Conservation (phyloP, 495 filamentous ascomycete species). For the Penicillium paxilli region DNA sequence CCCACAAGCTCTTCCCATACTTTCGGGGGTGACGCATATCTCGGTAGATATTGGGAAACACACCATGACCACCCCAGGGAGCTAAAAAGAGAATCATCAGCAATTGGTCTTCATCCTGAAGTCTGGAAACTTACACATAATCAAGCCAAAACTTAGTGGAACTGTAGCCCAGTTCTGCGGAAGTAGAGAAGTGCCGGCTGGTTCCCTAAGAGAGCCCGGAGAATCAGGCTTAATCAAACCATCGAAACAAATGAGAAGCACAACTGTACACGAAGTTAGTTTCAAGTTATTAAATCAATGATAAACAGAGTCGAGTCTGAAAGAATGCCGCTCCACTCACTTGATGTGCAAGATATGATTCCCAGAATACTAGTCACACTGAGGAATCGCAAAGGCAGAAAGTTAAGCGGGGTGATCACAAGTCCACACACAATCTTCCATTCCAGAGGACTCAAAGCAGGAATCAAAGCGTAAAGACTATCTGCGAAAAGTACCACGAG, state of each 20-base stretch:
- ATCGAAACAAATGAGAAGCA: slow-evolving; percentile 76
- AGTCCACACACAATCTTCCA: slow-evolving; percentile 90
- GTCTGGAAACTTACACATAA: slow-evolving; percentile 67
- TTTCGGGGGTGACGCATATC: slow-evolving; percentile 96
- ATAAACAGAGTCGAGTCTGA: background rate
- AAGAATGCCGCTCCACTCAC: slow-evolving; percentile 50
- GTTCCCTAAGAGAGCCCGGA: slow-evolving; percentile 82
- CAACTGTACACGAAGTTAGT: slow-evolving; percentile 52
- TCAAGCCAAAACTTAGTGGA: slow-evolving; percentile 89
- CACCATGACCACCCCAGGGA: slow-evolving; percentile 92
- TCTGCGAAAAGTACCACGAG: slow-evolving; percentile 93
- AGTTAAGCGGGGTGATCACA: slow-evolving; percentile 79
- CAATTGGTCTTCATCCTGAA: background rate
- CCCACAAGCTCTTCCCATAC: slow-evolving; percentile 72
- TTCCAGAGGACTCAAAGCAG: slow-evolving; percentile 63
- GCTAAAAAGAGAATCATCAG: slow-evolving; percentile 42
- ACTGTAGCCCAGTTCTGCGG: slow-evolving; percentile 85
- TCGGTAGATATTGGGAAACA: slow-evolving; percentile 96
- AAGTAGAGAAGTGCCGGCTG: slow-evolving; percentile 72
- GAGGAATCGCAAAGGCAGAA: slow-evolving; percentile 79
- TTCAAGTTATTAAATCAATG: background rate
- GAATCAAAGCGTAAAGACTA: slow-evolving; percentile 77
- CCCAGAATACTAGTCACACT: slow-evolving; percentile 91
- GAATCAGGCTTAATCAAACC: slow-evolving; percentile 76
- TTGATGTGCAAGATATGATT: slow-evolving; percentile 82